phyloP scores from a whole-genome alignment of 169 alveolate genomes.

The Cryptosporidium bovis region DNA sequence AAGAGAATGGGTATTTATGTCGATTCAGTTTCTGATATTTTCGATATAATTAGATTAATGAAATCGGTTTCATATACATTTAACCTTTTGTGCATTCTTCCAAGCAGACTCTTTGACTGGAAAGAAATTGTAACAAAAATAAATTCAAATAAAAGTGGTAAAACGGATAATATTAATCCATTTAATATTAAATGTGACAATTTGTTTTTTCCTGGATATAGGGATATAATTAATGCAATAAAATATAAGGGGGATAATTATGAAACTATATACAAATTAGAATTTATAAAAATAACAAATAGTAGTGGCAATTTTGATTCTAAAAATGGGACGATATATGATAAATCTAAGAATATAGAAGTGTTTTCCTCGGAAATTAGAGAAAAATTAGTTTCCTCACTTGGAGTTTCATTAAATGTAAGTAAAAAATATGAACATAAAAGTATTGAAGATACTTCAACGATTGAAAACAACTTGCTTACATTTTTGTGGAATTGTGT shows the following conservation, averaged over 20 bases:
- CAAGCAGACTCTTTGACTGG: conserved; percentile 11
- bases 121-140: conserved; percentile 8
- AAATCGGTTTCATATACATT: conserved; percentile 36
- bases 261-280: conserved; percentile 5
- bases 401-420: conserved; percentile 10
- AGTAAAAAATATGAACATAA: not conserved
- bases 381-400: conserved; percentile 26
- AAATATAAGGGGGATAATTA: not conserved
- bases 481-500: conserved; percentile 59
- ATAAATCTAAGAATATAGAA: conserved; percentile 5
- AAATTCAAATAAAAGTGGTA: not conserved
- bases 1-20: conserved; percentile 3
- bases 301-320: not conserved
- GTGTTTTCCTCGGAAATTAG: conserved; percentile 23
- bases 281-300: not conserved
- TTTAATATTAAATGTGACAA: not conserved
- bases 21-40: not conserved
- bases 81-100: conserved; percentile 23
- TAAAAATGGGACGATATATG: not conserved
- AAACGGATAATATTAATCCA: not conserved
- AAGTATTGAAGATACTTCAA: not conserved
- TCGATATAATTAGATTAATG: conserved; percentile 3
- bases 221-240: conserved; percentile 11
- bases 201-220: conserved; percentile 18
- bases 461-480: conserved; percentile 5